Base-by-base conservation (phyloP, 225 moss, liverwort and hornwort species). In the Rhytidiadelphus loreus region DNA sequence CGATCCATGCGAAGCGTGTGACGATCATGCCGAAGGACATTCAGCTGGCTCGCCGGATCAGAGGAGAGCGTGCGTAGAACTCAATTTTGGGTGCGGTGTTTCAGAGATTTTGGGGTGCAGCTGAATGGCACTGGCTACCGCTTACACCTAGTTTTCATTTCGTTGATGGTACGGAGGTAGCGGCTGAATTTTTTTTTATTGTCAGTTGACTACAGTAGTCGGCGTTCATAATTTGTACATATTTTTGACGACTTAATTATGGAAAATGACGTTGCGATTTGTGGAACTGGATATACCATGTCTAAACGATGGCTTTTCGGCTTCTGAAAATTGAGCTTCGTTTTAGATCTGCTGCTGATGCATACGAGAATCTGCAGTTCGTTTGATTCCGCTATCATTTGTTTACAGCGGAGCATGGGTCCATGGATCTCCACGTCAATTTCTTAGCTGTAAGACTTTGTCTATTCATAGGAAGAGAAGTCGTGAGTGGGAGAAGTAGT, bases 1-100 rank as follows among this genome's bases (percentile, higher is more conserved):
- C 93, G 0, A 93, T 93, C 19, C 93, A 93, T 6, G 93, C 93
- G 33, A 93, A 93, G 93, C 91, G 93, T 18, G 93, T 93, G 68
- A 93, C 93, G 12, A 93, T 93, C 12, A 93, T 93, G 93, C 93
- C 93, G 0, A 93, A 93, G 84, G 93, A 93, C 7, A 93, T 93
- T 61, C 92, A 92, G 85, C 69, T 93, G 79, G 93, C 93, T 37
- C 92, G 92, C 11, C 88, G 92, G 13, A 92, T 93, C 6, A 88
- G 93, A 62, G 93, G 93, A 48, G 93, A 93, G 88, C 89, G 93
- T 16, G 93, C 93, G 7, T 93, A 83, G 69, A 43, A 12, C 12
- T 56, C 12, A 14, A 30, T 18, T 16, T 0, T 1, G 68, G 24
- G 19, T 24, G 17, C 21, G 48, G 2, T 12, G 4, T 26, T 28